Base-by-base conservation (phyloP, 2,329 filamentous ascomycete species). In the Davidsoniella eucalypti region DNA sequence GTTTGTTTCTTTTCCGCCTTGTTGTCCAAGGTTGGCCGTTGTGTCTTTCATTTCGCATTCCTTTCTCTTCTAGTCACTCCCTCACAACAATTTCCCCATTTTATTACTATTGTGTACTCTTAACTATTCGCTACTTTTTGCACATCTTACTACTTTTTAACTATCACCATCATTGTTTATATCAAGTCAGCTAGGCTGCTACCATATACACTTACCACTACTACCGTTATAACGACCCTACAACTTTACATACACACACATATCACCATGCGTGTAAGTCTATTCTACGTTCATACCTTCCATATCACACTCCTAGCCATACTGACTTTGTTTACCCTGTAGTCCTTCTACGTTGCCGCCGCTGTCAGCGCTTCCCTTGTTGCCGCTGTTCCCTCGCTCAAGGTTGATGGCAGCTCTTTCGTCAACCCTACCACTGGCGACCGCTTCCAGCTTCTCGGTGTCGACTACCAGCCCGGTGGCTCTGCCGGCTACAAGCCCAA, bases 391-490 rank as follows among this genome's bases (percentile, higher is more conserved):
- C 69, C 69, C 53, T 63, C 75, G 8, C 69, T 82, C 47, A 68
- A 70, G 53, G 69, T 80, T 54, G 59, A 73, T 52, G 76, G 75
- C 56, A 69, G 67, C 53, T 67, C 77, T 59, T 79, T 82, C 53
- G 68, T 81, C 62, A 77, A 80, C 63, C 66, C 72, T 40, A 64
- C 65, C 52, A 75, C 69, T 18, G 75, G 75, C 54, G 68, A 76
- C 58, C 72, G 71, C 54, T 81, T 82, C 64, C 75, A 82, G 65
- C 70, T 84, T 54, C 70, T 80, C 47, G 80, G 80, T 57, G 71
- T 80, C 57, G 80, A 78, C 60, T 84, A 83, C 65, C 80, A 83
- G 62, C 79, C 79, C 41, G 79, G 77, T 54, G 80, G 80, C 55
- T 75, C 73, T 54, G 69, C 77, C 42, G 77, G 73, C 44, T 81